These are phyloP conservation scores for Coniosporium tulheliwenetii DNA, from an alignment of 2,329 filamentous ascomycete genomes.

Conservation along the genomic window DNA sequence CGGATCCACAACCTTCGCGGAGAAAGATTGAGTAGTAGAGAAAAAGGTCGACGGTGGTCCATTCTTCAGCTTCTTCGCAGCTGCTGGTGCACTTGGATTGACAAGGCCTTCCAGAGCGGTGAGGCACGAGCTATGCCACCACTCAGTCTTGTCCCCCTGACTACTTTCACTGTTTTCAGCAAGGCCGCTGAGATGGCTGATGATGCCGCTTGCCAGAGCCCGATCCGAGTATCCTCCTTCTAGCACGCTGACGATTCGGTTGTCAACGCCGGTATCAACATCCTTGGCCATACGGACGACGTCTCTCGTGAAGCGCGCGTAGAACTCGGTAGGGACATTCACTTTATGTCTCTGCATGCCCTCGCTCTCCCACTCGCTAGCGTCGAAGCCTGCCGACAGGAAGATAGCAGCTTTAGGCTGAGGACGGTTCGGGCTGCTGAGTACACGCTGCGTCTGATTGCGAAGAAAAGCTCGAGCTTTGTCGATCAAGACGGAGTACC, in stretches of 20 bases:
- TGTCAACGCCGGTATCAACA: conserved; percentile 60
- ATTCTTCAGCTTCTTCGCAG: conserved; percentile 39
- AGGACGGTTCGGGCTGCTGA: conserved; percentile 38
- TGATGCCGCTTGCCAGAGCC: conserved; percentile 70
- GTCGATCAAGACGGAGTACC: conserved; percentile 61
- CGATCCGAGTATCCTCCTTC: conserved; percentile 95
- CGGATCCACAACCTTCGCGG: conserved; percentile 60
- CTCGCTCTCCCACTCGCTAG: conserved; percentile 80
- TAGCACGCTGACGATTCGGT: conserved; percentile 79
- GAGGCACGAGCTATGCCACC: conserved; percentile 39
- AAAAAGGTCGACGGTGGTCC: conserved; percentile 57
- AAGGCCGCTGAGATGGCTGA: conserved; percentile 81
- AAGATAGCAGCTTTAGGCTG: conserved; percentile 77
- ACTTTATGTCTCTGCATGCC: conserved; percentile 95
- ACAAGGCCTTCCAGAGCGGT: conserved; percentile 52
- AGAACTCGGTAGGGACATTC: conserved; percentile 93
- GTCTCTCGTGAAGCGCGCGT: conserved; percentile 78
- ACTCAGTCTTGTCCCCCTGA: conserved; percentile 19
- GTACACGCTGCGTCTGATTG: conserved; percentile 52
- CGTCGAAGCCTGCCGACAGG: conserved; percentile 90
- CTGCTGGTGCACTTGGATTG: conserved; percentile 32
- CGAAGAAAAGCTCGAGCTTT: conserved; percentile 70
- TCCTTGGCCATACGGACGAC: conserved; percentile 71
- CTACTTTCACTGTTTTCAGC: conserved; percentile 36
- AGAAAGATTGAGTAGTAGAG: conserved; percentile 76